Percentiles rank a stretch among this genome's conserved stretches.
phyloP scores from a whole-genome alignment of 2,329 filamentous ascomycete species.

The Ophiostoma novo-ulmi region DNA sequence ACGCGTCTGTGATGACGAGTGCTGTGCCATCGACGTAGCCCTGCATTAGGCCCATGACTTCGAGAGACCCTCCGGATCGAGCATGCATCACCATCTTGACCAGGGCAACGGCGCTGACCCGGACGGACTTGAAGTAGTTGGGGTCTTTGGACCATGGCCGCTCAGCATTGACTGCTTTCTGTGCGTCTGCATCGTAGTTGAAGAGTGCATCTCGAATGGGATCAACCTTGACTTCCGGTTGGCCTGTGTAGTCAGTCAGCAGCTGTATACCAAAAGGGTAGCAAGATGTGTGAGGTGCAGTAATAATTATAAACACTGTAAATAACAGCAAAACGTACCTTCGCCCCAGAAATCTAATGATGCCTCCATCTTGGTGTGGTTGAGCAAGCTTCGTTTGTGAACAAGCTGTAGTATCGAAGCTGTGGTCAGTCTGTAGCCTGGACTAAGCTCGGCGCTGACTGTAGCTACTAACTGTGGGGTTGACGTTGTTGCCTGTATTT shows the following conservation, averaged over 20 bases:
- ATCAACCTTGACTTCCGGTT: conserved; percentile 87
- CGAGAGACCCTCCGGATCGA: conserved; percentile 83
- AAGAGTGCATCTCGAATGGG: conserved; percentile 87
- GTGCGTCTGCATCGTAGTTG: conserved; percentile 64
- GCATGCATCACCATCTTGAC: conserved; percentile 99
- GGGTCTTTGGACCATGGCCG: conserved; percentile 75
- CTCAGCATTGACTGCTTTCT: conserved; percentile 59
- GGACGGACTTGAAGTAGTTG: conserved; percentile 86
- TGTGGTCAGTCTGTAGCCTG: not conserved
- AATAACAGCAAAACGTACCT: conserved; percentile 39
- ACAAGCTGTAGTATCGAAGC: conserved; percentile 1
- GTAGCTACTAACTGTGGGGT: not conserved
- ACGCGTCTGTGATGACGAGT: conserved; percentile 89
- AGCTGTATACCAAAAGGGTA: not conserved
- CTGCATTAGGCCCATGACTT: conserved; percentile 98
- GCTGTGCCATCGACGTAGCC: conserved; percentile 81
- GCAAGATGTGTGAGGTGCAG: not conserved
- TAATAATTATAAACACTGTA: not conserved
- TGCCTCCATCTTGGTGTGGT: conserved; percentile 42
- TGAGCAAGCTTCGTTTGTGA: not conserved
- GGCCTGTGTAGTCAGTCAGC: conserved; percentile 41
- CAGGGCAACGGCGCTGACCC: conserved; percentile 87
- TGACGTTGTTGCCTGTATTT: conserved; percentile 1
- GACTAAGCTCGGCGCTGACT: not conserved
- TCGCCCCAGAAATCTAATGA: conserved; percentile 53